Percentiles rank a stretch among this genome's conserved stretches.
phyloP scores from a whole-genome alignment of 2,329 filamentous ascomycete genomes.

The Harringtonia lauricola region DNA sequence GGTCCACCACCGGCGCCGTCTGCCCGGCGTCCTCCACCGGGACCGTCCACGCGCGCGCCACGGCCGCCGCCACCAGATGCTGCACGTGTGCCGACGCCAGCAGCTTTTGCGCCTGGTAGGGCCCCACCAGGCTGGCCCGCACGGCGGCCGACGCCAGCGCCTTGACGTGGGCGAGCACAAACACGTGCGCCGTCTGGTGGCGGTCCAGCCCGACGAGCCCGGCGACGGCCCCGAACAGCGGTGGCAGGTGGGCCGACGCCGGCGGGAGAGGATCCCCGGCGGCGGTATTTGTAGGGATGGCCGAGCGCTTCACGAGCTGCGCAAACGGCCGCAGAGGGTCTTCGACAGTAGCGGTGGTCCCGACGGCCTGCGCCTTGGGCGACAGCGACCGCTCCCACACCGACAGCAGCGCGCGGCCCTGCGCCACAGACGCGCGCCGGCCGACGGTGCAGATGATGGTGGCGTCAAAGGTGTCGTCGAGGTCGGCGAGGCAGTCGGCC shows the following conservation, averaged over 20 bases:
- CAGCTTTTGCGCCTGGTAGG: constrained; percentile 67
- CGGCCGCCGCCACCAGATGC: constrained; percentile 41
- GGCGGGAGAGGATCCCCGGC: constrained; percentile 20
- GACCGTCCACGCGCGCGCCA: constrained; percentile 49
- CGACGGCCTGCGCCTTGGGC: constrained; percentile 7
- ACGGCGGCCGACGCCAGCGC: constrained; percentile 68
- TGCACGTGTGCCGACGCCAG: constrained; percentile 52
- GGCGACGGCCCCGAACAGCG: constrained; percentile 58
- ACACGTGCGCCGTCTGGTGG: constrained; percentile 60
- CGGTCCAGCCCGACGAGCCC: constrained; percentile 47
- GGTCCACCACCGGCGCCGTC: constrained; percentile 64
- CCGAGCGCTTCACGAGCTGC: constrained; percentile 19
- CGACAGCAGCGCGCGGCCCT: constrained; percentile 62
- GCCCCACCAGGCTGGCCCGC: constrained; percentile 65
- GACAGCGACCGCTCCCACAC: constrained; percentile 67
- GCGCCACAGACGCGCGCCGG: constrained; percentile 60
- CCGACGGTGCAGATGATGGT: constrained; percentile 70
- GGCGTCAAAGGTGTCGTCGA: constrained; percentile 71
- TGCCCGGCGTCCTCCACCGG: constrained; percentile 59
- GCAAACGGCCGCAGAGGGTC: constrained; percentile 25
- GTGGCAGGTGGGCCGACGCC: constrained; percentile 55
- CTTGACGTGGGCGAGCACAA: constrained; percentile 66
- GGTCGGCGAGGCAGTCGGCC: constrained; percentile 28
- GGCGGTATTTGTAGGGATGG: background rate
- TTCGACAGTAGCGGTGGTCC: background rate